These are phyloP conservation scores for Plasmodium gonderi DNA, from an alignment of 169 alveolate species.

Conservation along the genomic window DNA sequence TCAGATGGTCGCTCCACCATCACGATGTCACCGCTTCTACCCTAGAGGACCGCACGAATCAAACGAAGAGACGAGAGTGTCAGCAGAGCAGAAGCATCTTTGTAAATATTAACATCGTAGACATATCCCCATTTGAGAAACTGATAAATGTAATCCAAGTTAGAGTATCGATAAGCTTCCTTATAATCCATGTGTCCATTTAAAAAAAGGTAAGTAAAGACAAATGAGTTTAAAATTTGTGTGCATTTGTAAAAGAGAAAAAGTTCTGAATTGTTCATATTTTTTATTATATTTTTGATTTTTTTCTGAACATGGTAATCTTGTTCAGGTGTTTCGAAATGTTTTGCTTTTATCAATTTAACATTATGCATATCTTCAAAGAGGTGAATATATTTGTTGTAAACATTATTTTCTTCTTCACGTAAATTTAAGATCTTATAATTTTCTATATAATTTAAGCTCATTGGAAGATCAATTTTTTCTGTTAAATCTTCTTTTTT, in stretches of 20 bases:
- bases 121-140: slow-evolving; percentile 69
- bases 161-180: slow-evolving; percentile 61
- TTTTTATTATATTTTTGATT: slow-evolving; percentile 47
- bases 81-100: slow-evolving; percentile 40
- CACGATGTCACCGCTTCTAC: no score
- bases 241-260: slow-evolving; percentile 66
- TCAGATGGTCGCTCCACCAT: no score
- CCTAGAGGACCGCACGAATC: neutral
- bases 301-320: slow-evolving; percentile 41
- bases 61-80: slow-evolving; percentile 33
- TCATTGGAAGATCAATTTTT: slow-evolving; percentile 31
- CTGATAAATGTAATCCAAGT: slow-evolving; percentile 63
- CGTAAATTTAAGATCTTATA: slow-evolving; percentile 33
- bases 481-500: slow-evolving; percentile 2
- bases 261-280: slow-evolving; percentile 72
- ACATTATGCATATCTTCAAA: slow-evolving; percentile 56
- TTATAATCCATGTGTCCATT: slow-evolving; percentile 33
- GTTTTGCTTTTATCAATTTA: slow-evolving; percentile 45
- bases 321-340: slow-evolving; percentile 72
- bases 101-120: slow-evolving; percentile 33
- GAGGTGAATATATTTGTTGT: slow-evolving; percentile 7
- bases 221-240: slow-evolving; percentile 67
- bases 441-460: slow-evolving; percentile 57
- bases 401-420: slow-evolving; percentile 49
- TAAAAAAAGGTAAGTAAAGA: slow-evolving; percentile 48